These are phyloP conservation scores for Aspergillaceae sp. DNA, from an alignment of 2,329 filamentous ascomycete species.

Conservation along the genomic window DNA sequence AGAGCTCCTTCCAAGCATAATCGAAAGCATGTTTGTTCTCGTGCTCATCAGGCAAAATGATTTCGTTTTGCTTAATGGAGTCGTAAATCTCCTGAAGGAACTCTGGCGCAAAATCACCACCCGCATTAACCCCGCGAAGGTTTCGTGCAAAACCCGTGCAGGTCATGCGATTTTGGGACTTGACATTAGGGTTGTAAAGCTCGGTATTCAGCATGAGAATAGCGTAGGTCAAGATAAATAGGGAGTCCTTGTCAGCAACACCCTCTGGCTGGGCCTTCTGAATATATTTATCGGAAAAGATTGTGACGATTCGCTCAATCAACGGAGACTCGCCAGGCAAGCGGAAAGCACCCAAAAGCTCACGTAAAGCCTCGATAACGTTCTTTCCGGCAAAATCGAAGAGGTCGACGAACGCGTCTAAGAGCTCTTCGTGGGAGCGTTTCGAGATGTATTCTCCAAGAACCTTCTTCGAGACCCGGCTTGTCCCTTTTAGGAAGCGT, in stretches of 20 bases:
- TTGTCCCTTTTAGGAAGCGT: constrained; percentile 79
- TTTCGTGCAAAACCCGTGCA: constrained; percentile 76
- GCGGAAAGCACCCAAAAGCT: constrained; percentile 84
- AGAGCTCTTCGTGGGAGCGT: constrained; percentile 72
- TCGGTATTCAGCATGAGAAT: constrained; percentile 98
- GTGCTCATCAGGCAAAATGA: constrained; percentile 93
- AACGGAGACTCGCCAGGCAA: constrained; percentile 86
- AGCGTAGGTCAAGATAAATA: constrained; percentile 86
- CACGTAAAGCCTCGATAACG: constrained; percentile 80
- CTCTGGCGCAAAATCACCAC: constrained; percentile 71
- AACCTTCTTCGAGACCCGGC: constrained; percentile 78
- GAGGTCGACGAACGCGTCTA: constrained; percentile 74
- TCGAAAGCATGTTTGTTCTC: constrained; percentile 95
- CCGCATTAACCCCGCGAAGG: constrained; percentile 79
- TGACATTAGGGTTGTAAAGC: constrained; percentile 85
- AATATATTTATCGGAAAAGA: constrained; percentile 80
- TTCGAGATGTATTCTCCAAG: constrained; percentile 93
- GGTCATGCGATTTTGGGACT: constrained; percentile 70
- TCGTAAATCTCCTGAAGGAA: constrained; percentile 83
- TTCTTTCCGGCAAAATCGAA: constrained; percentile 83
- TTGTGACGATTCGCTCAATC: constrained; percentile 84
- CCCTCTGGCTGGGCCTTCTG: constrained; percentile 59
- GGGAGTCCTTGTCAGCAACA: constrained; percentile 75
- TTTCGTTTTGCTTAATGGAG: constrained; percentile 86
- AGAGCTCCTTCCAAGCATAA: constrained; percentile 91